These are phyloP conservation scores for Chondrostereum purpureum DNA, from an alignment of 1,284 basidiomycete species.

Conservation along the genomic window DNA sequence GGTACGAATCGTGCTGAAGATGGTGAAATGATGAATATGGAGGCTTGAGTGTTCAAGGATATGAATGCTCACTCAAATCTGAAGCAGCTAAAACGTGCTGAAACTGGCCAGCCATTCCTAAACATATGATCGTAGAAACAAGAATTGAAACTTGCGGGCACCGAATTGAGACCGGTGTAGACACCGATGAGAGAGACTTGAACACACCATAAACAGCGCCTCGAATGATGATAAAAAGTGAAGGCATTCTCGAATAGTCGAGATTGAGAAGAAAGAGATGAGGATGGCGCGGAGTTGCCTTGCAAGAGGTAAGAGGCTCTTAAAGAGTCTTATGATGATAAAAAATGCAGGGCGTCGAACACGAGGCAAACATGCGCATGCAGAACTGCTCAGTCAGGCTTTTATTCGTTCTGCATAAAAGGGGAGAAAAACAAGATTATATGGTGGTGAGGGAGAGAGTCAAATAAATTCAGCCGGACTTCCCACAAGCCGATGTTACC, in stretches of 20 bases:
- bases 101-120: slow-evolving; percentile 72
- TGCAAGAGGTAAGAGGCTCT: slow-evolving; percentile 18
- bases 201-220: slow-evolving; percentile 9
- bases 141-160: slow-evolving; percentile 35
- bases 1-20: slow-evolving; percentile 72
- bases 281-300: slow-evolving; percentile 20
- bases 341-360: slow-evolving; percentile 26
- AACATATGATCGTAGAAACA: slow-evolving; percentile 65
- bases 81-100: slow-evolving; percentile 61
- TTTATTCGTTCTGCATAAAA: no score
- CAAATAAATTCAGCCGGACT: no score
- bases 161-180: no score
- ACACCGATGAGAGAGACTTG: no score
- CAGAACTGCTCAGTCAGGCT: no score
- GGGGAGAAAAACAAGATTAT: no score
- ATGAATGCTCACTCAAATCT: slow-evolving; percentile 60
- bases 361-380: slow-evolving; percentile 41
- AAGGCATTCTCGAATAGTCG: slow-evolving; percentile 33
- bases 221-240: slow-evolving; percentile 59
- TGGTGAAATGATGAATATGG: no score
- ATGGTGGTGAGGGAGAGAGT: no score
- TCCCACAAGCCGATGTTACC: no score
- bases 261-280: slow-evolving; percentile 20
- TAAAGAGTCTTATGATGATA: slow-evolving; percentile 31
- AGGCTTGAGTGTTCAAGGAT: no score